phyloP scores from a whole-genome alignment of 2,329 filamentous ascomycete genomes.

The Parastagonospora nodorum region DNA sequence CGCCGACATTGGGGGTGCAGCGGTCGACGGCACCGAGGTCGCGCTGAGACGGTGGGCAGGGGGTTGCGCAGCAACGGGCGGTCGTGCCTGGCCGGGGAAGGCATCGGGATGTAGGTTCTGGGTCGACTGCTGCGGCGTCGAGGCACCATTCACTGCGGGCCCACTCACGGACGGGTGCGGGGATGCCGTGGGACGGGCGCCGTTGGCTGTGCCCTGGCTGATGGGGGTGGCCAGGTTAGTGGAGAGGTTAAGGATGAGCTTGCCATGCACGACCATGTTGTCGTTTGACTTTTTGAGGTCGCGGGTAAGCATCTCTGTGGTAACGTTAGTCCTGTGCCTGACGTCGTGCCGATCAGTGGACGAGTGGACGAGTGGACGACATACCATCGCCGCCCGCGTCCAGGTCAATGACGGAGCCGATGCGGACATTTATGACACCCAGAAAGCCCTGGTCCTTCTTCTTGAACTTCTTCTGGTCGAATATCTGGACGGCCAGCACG shows the following conservation, averaged over 20 bases:
- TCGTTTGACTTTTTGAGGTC: slow-evolving; percentile 98
- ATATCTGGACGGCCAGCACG: slow-evolving; percentile 96
- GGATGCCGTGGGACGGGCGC: slow-evolving; percentile 47
- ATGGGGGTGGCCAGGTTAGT: slow-evolving; percentile 81
- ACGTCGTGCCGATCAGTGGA: background rate
- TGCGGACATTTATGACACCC: slow-evolving; percentile 94
- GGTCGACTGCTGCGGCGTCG: slow-evolving; percentile 49
- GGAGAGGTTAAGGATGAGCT: slow-evolving; percentile 94
- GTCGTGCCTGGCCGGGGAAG: slow-evolving; percentile 42
- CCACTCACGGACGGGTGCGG: slow-evolving; percentile 47
- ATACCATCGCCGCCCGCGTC: slow-evolving; percentile 88
- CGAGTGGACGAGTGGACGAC: slow-evolving; percentile 31
- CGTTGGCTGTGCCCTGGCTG: slow-evolving; percentile 54
- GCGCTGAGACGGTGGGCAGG: slow-evolving; percentile 35
- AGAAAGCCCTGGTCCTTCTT: slow-evolving; percentile 99
- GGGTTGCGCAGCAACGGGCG: slow-evolving; percentile 27
- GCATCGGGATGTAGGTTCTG: slow-evolving; percentile 43
- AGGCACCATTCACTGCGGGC: slow-evolving; percentile 36
- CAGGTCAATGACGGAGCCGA: slow-evolving; percentile 92
- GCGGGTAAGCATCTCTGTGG: slow-evolving; percentile 88
- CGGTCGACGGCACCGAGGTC: slow-evolving; percentile 48
- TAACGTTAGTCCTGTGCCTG: slow-evolving; percentile 27
- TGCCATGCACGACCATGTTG: slow-evolving; percentile 96
- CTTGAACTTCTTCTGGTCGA: slow-evolving; percentile 99
- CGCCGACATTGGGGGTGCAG: slow-evolving; percentile 41